Percentiles rank a stretch among this genome's conserved stretches.
Conservation (phyloP, 2,329 filamentous ascomycete species). For the Monilinia aucupariae region DNA sequence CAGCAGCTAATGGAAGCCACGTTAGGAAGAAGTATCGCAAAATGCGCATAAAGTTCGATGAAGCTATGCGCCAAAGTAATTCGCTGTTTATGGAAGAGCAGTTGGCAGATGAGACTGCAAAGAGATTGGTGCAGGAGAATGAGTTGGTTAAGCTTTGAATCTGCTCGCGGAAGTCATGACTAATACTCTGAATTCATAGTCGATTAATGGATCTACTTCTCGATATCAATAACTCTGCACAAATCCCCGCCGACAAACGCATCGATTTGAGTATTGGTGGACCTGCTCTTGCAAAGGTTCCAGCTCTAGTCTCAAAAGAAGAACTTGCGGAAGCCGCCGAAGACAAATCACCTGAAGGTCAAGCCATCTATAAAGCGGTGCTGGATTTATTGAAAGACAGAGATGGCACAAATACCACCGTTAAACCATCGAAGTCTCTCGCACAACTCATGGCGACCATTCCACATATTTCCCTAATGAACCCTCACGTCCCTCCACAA, state of each 20-base stretch:
- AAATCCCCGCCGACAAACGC: constrained; percentile 69
- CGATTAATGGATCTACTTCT: constrained; percentile 83
- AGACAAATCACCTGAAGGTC: constrained; percentile 27
- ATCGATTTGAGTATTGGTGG: constrained; percentile 56
- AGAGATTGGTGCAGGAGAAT: constrained; percentile 82
- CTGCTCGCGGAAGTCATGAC: background rate
- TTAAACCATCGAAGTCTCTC: constrained; percentile 31
- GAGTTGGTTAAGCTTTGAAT: constrained; percentile 57
- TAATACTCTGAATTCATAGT: constrained; percentile 43
- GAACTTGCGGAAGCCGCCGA: constrained; percentile 26
- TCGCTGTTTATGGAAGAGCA: constrained; percentile 75
- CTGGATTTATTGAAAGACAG: constrained; percentile 27
- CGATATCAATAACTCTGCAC: constrained; percentile 79
- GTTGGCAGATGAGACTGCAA: constrained; percentile 72
- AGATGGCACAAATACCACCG: constrained; percentile 16
- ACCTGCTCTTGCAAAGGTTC: constrained; percentile 25
- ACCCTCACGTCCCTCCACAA: constrained; percentile 31
- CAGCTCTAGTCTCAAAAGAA: constrained; percentile 28
- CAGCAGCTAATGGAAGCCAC: constrained; percentile 40
- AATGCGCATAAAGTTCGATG: constrained; percentile 74
- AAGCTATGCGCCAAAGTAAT: constrained; percentile 74
- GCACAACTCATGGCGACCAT: constrained; percentile 26
- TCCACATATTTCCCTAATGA: constrained; percentile 27
- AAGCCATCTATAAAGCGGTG: constrained; percentile 31
- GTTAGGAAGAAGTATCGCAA: constrained; percentile 95